phyloP scores from a whole-genome alignment of 495 filamentous ascomycete species.

The Penicillium lividum region DNA sequence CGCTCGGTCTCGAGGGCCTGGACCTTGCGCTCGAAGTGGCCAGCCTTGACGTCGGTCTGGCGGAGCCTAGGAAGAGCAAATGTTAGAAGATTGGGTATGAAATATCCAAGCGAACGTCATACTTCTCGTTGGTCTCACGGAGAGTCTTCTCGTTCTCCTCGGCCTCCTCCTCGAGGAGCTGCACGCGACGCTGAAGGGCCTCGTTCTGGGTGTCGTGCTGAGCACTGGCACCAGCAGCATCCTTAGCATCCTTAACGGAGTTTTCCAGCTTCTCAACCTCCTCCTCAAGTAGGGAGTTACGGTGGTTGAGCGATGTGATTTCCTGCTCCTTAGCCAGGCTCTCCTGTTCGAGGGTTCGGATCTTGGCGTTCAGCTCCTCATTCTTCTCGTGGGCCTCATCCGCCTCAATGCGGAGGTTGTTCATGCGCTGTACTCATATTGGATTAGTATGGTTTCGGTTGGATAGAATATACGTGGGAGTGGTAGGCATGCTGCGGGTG shows the following conservation, averaged over 20 bases:
- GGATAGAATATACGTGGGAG: not conserved
- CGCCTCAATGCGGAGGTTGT: conserved; percentile 85
- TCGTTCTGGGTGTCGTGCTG: conserved; percentile 84
- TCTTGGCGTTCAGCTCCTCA: conserved; percentile 81
- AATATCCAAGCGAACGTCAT: conserved; percentile 35
- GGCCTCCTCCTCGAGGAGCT: conserved; percentile 95
- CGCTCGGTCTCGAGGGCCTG: conserved; percentile 87
- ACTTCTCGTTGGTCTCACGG: conserved; percentile 98
- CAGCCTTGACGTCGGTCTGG: conserved; percentile 98
- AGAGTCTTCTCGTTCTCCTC: conserved; percentile 93
- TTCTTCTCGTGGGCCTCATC: conserved; percentile 75
- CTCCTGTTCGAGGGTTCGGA: conserved; percentile 92
- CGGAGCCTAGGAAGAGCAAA: conserved; percentile 69
- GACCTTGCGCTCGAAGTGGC: conserved; percentile 98
- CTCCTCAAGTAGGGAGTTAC: conserved; percentile 80
- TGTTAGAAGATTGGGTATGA: not conserved
- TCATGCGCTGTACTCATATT: conserved; percentile 74
- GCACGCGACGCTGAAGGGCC: conserved; percentile 82
- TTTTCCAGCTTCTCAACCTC: conserved; percentile 90
- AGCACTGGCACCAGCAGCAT: conserved; percentile 67
- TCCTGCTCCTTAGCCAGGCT: conserved; percentile 96
- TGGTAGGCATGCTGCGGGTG: conserved; percentile 16
- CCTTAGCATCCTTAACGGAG: conserved; percentile 75
- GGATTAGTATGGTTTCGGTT: conserved; percentile 20
- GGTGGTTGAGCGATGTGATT: conserved; percentile 91